phyloP scores from a whole-genome alignment of 148 eudicot genomes.

The Spergularia bocconei region DNA sequence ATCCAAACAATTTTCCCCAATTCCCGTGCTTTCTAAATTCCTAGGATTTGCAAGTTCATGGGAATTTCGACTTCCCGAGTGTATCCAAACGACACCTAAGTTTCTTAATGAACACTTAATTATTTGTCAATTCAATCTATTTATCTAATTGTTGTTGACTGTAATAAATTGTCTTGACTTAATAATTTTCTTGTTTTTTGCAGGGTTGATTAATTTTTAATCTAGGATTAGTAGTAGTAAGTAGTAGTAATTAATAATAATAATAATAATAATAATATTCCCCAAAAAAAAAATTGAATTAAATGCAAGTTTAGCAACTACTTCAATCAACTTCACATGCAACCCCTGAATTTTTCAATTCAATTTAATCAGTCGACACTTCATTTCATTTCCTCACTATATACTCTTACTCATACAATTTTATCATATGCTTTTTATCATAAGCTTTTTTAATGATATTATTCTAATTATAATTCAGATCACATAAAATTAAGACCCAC shows the following conservation, averaged over 20 bases:
- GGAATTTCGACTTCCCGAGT: too few relatives aligned
- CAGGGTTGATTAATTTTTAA: constrained; percentile 8
- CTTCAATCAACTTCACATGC: constrained; percentile 36
- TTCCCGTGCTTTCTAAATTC: too few relatives aligned
- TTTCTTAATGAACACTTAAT: not conserved
- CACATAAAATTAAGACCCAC: not conserved
- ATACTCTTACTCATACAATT: not conserved
- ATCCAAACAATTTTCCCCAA: too few relatives aligned
- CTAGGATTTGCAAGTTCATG: too few relatives aligned
- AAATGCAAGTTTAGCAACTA: constrained; percentile 22
- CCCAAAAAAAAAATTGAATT: constrained; percentile 1
- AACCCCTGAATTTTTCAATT: constrained; percentile 10
- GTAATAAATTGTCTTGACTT: constrained; percentile 1
- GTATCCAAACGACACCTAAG: too few relatives aligned
- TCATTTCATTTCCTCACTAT: constrained; percentile 22
- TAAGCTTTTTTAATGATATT: not conserved
- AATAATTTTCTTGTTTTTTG: not conserved
- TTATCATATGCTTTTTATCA: not conserved
- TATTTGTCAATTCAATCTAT: too few relatives aligned
- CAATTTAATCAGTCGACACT: constrained; percentile 30
- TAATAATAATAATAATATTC: not conserved
- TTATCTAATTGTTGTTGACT: not conserved
- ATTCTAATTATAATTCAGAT: not conserved
- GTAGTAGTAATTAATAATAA: not conserved
- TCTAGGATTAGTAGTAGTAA: not conserved